Conservation (phyloP, 2,329 filamentous ascomycete genomes). For the Alternaria gansuensis region DNA sequence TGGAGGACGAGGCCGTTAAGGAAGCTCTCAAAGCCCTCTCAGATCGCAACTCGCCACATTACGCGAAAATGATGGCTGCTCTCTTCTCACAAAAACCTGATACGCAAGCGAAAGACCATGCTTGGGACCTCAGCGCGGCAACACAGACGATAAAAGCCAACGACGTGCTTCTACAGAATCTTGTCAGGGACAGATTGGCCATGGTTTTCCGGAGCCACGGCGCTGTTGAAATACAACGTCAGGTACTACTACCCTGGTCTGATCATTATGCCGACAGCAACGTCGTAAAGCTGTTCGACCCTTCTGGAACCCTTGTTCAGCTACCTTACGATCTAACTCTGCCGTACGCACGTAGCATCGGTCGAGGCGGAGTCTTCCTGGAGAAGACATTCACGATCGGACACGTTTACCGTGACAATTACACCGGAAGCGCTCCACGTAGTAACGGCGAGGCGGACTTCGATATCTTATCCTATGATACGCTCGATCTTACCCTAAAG, state of each 20-base stretch:
- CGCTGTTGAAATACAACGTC: constrained; percentile 80
- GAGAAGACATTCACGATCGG: constrained; percentile 88
- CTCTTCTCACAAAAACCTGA: constrained; percentile 77
- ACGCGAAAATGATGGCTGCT: constrained; percentile 86
- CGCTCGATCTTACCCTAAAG: constrained; percentile 82
- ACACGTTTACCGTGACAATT: constrained; percentile 81
- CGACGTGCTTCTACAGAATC: constrained; percentile 74
- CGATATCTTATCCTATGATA: constrained; percentile 87
- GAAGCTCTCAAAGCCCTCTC: constrained; percentile 82
- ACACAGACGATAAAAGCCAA: constrained; percentile 49
- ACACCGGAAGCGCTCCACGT: constrained; percentile 80
- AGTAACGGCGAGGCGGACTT: constrained; percentile 93
- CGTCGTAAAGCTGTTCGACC: constrained; percentile 81
- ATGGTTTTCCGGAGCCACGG: constrained; percentile 89
- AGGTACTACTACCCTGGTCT: constrained; percentile 82
- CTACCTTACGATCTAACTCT: constrained; percentile 93
- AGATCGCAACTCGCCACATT: constrained; percentile 85
- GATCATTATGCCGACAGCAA: constrained; percentile 74
- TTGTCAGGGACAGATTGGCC: constrained; percentile 77
- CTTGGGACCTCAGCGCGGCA: constrained; percentile 57
- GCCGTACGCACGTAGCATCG: constrained; percentile 84
- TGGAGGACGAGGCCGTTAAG: constrained; percentile 90
- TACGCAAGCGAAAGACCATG: constrained; percentile 77
- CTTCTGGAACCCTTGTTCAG: constrained; percentile 86
- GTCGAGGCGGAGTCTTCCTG: constrained; percentile 71